Base-by-base conservation (phyloP, 2,329 filamentous ascomycete species). In the Aspergillus sp. region DNA sequence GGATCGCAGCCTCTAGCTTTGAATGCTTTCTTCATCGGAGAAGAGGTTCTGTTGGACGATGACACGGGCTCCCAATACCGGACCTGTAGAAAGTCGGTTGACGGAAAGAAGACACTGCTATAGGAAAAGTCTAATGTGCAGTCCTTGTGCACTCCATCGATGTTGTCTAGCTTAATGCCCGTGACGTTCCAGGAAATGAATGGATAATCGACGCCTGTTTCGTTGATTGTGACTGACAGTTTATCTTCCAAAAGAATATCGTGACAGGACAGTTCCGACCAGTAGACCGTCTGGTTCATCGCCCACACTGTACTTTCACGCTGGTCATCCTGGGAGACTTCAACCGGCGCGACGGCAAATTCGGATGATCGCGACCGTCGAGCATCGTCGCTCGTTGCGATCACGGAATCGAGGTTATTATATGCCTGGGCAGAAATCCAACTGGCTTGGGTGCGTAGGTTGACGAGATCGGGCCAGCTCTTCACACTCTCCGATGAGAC, bases 51-150 rank as follows among this genome's bases (percentile, higher is more conserved):
- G 7, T 45, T 40, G 27, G 46, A 37, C 41, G 56, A 54, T 19
- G 19, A 19, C 5, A 53, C 55, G 1, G 61, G 61, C 39, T 65
- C 61, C 61, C 62, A 65, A 38, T 64, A 64, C 7, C 61, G 57
- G n/a, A 63, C 47, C 38, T 64, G 61, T 5, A 64, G 45, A 28
- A 58, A 63, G 46, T 65, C 55, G 7, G 55, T 60, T 4, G 43
- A 40, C 1, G 51, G 49, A 37, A 61, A 63, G 33, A 61, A 56
- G 2, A 62, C 47, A 33, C 52, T 65, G 2, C 54, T 42, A 30
- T 63, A 65, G 27, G 56, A 40, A 36, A 65, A 64, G 8, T 62
- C 55, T 40, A 65, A 34, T 3, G 40, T 45, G 41, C 61, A 65
- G 13, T 49, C 26, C 8, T 48, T 40, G 11, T 47, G 40, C 10